Conservation (phyloP, 352 stramenopile genomes). For the Pelagophyceae sp. region DNA sequence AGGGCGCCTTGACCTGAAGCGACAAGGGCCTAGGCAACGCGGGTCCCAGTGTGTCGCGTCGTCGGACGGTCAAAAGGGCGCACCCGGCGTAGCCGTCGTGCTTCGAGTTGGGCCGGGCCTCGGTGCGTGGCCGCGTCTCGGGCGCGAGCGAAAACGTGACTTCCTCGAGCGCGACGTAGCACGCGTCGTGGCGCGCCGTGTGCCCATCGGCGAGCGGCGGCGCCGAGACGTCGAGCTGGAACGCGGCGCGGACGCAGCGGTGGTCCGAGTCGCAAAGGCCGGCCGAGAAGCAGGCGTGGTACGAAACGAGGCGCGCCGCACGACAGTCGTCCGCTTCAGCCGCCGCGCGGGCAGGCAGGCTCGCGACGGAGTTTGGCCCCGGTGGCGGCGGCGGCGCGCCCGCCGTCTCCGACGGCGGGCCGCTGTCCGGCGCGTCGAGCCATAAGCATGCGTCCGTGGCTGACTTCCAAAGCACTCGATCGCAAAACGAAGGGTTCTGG, state of each 20-base stretch:
- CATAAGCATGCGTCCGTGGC: constrained; percentile 16
- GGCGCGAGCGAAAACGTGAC: constrained; percentile 20
- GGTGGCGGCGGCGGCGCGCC: too few relatives aligned
- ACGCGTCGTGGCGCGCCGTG: background rate
- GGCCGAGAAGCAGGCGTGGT: background rate
- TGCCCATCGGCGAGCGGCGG: constrained; percentile 8
- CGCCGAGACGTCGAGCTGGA: constrained; percentile 14
- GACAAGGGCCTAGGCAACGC: too few relatives aligned
- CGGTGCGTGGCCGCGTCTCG: background rate
- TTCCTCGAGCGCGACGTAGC: constrained; percentile 11
- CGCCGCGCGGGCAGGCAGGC: too few relatives aligned
- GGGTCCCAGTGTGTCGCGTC: too few relatives aligned
- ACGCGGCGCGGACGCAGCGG: constrained; percentile 18
- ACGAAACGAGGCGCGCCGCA: background rate
- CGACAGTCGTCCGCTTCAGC: background rate
- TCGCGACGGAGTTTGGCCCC: too few relatives aligned
- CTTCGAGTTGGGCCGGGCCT: too few relatives aligned
- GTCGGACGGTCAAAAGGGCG: too few relatives aligned
- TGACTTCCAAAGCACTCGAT: constrained; percentile 35
- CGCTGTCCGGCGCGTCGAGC: too few relatives aligned
- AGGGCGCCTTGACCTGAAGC: too few relatives aligned
- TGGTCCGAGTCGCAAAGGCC: background rate
- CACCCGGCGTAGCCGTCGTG: constrained; percentile 26
- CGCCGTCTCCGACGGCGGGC: too few relatives aligned
- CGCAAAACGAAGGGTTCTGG: constrained; percentile 37